phyloP scores from a whole-genome alignment of 768 basidiomycete genomes.

The Tulasnella sp. region DNA sequence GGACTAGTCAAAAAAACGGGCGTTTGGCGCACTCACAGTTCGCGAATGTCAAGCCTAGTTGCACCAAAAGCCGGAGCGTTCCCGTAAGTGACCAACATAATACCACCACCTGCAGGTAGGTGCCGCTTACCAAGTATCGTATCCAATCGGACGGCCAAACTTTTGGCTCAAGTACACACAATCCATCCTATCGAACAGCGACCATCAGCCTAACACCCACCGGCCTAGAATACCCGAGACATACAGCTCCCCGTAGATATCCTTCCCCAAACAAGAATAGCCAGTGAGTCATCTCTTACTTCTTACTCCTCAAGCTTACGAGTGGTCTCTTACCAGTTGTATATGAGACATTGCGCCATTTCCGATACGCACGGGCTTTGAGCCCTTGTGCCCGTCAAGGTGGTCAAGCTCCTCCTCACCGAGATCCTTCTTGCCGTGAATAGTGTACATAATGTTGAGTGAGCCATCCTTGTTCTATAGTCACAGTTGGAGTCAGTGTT shows the following conservation, averaged over 20 bases:
- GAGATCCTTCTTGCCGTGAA: constrained; percentile 76
- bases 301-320: background rate
- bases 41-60: constrained; percentile 63
- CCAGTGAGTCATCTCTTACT: background rate
- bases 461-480: constrained; percentile 71
- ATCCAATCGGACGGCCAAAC: constrained; percentile 33
- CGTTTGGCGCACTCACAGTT: constrained; percentile 60
- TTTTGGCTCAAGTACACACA: constrained; percentile 96
- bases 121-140: constrained; percentile 44
- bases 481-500: background rate
- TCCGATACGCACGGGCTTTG: constrained; percentile 80
- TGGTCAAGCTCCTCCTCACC: constrained; percentile 78
- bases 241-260: constrained; percentile 93
- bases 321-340: constrained; percentile 49
- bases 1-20: no score
- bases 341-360: constrained; percentile 94
- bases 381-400: constrained; percentile 49
- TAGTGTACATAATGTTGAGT: constrained; percentile 95
- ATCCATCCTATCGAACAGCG: constrained; percentile 56
- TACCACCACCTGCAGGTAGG: background rate
- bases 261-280: constrained; percentile 40
- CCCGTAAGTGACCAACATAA: no score
- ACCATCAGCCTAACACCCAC: background rate
- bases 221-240: constrained; percentile 18
- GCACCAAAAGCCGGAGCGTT: no score